These are phyloP conservation scores for Cystobasidium sp. DNA, from an alignment of 1,284 basidiomycete genomes.

Conservation along the genomic window DNA sequence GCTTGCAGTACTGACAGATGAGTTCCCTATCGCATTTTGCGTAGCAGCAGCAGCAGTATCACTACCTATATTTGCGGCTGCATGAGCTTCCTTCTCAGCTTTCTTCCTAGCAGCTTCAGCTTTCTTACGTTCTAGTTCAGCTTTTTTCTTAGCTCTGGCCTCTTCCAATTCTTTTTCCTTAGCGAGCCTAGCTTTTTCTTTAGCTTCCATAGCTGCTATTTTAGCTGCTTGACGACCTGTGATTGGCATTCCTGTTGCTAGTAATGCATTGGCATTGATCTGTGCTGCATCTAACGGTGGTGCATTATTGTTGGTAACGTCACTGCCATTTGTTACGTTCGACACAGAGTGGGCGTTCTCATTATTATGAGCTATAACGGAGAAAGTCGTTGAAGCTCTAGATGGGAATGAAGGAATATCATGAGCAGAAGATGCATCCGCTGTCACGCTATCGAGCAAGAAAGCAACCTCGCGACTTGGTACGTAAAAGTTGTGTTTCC, in stretches of 20 bases:
- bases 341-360: not conserved
- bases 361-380: not conserved
- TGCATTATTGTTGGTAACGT: not conserved
- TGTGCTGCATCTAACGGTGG: not conserved
- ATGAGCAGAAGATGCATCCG: not conserved
- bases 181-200: constrained; percentile 9
- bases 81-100: constrained; percentile 12
- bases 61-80: not conserved
- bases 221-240: constrained; percentile 26
- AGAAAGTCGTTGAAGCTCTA: not conserved
- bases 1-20: not conserved
- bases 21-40: not conserved
- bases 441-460: constrained; percentile 21
- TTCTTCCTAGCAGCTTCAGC: constrained; percentile 14
- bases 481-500: constrained; percentile 34
- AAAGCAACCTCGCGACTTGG: constrained; percentile 14
- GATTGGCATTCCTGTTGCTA: not conserved
- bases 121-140: constrained; percentile 16
- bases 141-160: constrained; percentile 9
- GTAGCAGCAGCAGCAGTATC: too few species aligned
- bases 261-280: not conserved
- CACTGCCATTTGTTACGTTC: not conserved
- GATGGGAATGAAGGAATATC: not conserved
- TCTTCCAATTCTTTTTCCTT: constrained; percentile 20
- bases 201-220: constrained; percentile 33